phyloP scores from a whole-genome alignment of 805 yeast species.

The Candida patagonica region DNA sequence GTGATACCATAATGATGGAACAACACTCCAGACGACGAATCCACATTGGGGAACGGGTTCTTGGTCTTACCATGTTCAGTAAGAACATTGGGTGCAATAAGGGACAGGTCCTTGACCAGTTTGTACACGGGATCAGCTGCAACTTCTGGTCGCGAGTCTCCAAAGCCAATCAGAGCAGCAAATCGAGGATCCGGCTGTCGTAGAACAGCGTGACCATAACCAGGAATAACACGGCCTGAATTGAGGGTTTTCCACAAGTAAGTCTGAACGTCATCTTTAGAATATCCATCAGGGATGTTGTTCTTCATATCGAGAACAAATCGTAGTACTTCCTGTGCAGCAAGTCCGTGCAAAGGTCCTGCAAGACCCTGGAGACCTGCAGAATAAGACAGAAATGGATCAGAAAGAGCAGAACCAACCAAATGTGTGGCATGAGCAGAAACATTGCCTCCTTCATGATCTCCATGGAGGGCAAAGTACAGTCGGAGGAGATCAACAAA shows the following conservation, averaged over 20 bases:
- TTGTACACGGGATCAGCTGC: slow-evolving; percentile 54
- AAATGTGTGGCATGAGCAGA: slow-evolving; percentile 81
- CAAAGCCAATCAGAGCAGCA: slow-evolving; percentile 64
- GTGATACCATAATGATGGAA: slow-evolving; percentile 73
- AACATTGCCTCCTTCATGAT: slow-evolving; percentile 87
- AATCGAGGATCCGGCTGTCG: slow-evolving; percentile 84
- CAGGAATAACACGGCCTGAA: slow-evolving; percentile 79
- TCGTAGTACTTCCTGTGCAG: slow-evolving; percentile 79
- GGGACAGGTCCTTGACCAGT: slow-evolving; percentile 55
- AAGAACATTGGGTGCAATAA: slow-evolving; percentile 67
- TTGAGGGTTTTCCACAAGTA: slow-evolving; percentile 73
- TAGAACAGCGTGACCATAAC: slow-evolving; percentile 82
- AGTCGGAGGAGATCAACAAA: slow-evolving; percentile 74
- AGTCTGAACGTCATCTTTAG: slow-evolving; percentile 60
- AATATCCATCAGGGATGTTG: slow-evolving; percentile 55
- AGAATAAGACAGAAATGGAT: slow-evolving; percentile 68
- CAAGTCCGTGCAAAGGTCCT: slow-evolving; percentile 83
- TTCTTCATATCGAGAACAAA: slow-evolving; percentile 65
- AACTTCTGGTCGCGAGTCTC: slow-evolving; percentile 42
- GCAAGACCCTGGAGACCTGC: slow-evolving; percentile 83
- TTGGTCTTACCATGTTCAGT: slow-evolving; percentile 75
- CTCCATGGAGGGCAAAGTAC: slow-evolving; percentile 74
- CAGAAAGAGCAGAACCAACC: slow-evolving; percentile 74
- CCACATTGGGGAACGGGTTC: slow-evolving; percentile 82
- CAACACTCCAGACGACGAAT: slow-evolving; percentile 68